Conservation (phyloP, 192 early-diverging fungal species). For the Gamsiella multidivaricata region DNA sequence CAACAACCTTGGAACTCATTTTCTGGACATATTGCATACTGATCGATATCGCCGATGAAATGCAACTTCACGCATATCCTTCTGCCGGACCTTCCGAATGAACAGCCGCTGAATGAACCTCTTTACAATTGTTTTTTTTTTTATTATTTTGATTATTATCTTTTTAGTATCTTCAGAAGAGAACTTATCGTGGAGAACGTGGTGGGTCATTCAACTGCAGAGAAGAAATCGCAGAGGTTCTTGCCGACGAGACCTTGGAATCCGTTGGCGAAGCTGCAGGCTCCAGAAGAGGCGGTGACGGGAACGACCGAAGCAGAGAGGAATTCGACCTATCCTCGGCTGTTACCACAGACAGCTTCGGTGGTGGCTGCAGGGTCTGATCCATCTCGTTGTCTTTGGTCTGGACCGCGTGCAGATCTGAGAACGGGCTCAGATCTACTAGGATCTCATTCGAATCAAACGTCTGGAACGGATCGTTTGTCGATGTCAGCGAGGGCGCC, state of each 20-base stretch:
- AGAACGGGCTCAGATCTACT: conserved; percentile 20
- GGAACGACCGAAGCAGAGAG: conserved; percentile 26
- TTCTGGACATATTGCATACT: too few species aligned
- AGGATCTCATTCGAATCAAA: conserved; percentile 46
- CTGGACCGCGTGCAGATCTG: conserved; percentile 8
- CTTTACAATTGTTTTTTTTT: too few species aligned
- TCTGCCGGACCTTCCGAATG: too few species aligned
- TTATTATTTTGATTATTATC: too few species aligned
- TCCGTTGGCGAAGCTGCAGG: neutral
- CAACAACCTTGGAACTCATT: too few species aligned
- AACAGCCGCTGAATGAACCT: too few species aligned
- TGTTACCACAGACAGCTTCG: neutral
- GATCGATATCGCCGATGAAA: too few species aligned
- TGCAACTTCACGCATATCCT: too few species aligned
- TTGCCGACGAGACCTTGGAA: neutral
- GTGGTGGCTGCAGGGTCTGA: neutral
- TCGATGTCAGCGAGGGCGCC: conserved; percentile 39
- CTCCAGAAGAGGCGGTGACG: conserved; percentile 7
- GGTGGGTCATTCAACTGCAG: too few species aligned
- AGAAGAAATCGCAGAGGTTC: neutral
- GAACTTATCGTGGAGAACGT: too few species aligned
- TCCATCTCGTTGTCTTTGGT: neutral
- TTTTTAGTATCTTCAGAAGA: too few species aligned
- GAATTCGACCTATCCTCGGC: conserved; percentile 18
- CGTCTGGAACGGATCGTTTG: conserved; percentile 47